phyloP scores from a whole-genome alignment of 129 eudicot genomes.

The Flaveria brownii region DNA sequence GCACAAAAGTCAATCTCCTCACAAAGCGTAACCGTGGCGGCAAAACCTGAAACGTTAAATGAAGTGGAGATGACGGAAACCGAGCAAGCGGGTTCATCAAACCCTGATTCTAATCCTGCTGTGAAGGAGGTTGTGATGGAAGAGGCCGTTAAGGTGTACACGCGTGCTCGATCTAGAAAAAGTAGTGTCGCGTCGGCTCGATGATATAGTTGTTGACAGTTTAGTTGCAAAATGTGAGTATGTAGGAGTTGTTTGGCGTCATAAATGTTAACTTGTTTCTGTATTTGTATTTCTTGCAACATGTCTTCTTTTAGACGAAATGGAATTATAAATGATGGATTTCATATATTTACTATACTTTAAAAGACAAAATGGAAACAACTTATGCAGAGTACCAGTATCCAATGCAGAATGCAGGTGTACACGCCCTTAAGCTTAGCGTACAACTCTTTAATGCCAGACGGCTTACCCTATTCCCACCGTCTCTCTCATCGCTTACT shows the following conservation, averaged over 20 bases:
- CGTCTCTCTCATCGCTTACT: too few species aligned
- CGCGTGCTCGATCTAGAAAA: conserved; percentile 66
- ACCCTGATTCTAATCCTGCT: conserved; percentile 16
- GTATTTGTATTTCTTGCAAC: conserved; percentile 18
- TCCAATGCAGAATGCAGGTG: too few species aligned
- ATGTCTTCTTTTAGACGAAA: not conserved
- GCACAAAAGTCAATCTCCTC: conserved; percentile 43
- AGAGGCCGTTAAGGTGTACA: conserved; percentile 45
- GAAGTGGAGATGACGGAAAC: conserved; percentile 39
- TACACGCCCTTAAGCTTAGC: too few species aligned
- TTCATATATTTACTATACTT: too few species aligned
- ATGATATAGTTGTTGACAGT: conserved; percentile 18
- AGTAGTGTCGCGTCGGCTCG: conserved; percentile 33
- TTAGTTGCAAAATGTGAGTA: conserved; percentile 43
- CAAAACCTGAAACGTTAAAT: conserved; percentile 29
- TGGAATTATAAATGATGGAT: too few species aligned
- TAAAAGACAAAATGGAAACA: too few species aligned
- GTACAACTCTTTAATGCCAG: too few species aligned
- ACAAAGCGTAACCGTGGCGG: conserved; percentile 29
- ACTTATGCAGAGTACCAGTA: too few species aligned
- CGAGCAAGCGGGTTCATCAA: conserved; percentile 34
- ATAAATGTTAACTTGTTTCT: conserved; percentile 31
- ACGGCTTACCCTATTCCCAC: too few species aligned
- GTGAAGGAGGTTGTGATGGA: conserved; percentile 55
- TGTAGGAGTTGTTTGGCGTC: conserved; percentile 24